Conservation (phyloP, 164 flowering plant genomes). For the Magnolia kwangsiensis region DNA sequence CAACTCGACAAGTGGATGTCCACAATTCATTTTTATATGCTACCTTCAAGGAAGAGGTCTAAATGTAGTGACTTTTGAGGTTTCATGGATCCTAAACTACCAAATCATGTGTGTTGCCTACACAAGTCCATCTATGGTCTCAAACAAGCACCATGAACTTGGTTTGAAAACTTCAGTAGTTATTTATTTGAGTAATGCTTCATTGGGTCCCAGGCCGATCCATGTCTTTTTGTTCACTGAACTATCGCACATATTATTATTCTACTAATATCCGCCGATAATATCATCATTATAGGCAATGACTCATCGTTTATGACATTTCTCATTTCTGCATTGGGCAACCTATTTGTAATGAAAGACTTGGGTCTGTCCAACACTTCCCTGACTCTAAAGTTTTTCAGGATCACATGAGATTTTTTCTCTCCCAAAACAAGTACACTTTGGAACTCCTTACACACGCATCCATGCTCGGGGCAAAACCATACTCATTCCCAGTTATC, state of each 20-base stretch:
- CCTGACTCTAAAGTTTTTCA: too few relatives aligned
- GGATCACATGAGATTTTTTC: too few relatives aligned
- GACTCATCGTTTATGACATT: background rate
- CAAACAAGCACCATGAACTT: background rate
- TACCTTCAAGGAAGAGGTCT: background rate
- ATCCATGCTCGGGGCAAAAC: too few relatives aligned
- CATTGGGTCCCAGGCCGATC: background rate
- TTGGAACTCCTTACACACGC: too few relatives aligned
- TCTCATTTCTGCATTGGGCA: background rate
- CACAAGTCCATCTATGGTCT: background rate
- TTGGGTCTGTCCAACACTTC: too few relatives aligned
- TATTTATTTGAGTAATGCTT: background rate
- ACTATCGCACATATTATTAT: background rate
- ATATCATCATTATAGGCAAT: background rate
- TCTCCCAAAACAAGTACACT: too few relatives aligned
- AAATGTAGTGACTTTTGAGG: background rate
- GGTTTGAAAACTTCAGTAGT: background rate
- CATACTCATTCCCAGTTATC: too few relatives aligned
- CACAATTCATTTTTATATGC: too few relatives aligned
- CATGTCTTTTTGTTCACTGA: background rate
- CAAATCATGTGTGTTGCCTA: background rate
- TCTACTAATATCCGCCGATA: background rate
- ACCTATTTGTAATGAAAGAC: background rate
- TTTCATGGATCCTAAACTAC: background rate
- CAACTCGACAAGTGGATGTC: background rate